Base-by-base conservation (phyloP, 257 asterid genomes). In the Ligustrum vulgare region DNA sequence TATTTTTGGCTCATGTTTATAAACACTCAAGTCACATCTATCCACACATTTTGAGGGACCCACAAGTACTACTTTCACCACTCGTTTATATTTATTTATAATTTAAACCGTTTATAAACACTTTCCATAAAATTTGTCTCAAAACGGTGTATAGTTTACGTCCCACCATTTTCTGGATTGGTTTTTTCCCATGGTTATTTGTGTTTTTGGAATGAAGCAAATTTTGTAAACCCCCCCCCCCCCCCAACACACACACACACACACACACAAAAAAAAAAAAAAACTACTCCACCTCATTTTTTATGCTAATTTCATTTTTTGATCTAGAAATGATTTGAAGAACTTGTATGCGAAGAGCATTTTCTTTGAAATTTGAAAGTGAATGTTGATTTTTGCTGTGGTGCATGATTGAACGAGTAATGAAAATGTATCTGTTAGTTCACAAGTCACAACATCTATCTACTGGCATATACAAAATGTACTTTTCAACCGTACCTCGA, bases 201-300 rank as follows among this genome's bases (percentile, higher is more conserved):
- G 43, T 75, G 32, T 45, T 60, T 65, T 62, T 70, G 37, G 39
- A 58, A n/a, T 56, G 75, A 70, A 72, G 43, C 36, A 54, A 56
- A 34, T 56, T 56, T 8, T 56, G 64, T 56, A 20, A 28, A 0
- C 31, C 31, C 0, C 31, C 31, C 31, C 31, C 31, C 31, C 31
- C 31, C 31, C 31, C 31, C 31, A n/a, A n/a, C n/a, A n/a, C n/a
- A n/a, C n/a, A n/a, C n/a, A n/a, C n/a, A n/a, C n/a, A n/a, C n/a
- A n/a, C n/a, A n/a, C n/a, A n/a, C n/a, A n/a, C n/a, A n/a, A n/a
- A n/a, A n/a, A n/a, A n/a, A n/a, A n/a, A n/a, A n/a, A n/a, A n/a
- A n/a, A n/a, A n/a, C n/a, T n/a, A 8, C 64, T 56, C 15, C 64
- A 56, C 64, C 64, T 56, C 28, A n/a, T 6, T 32, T n/a, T 10